A percentile compares a stretch with the other conserved stretches of the same genome.
These are phyloP conservation scores for Talaromyces amestolkiae DNA, from an alignment of 2,329 filamentous ascomycete species.

Conservation along the genomic window DNA sequence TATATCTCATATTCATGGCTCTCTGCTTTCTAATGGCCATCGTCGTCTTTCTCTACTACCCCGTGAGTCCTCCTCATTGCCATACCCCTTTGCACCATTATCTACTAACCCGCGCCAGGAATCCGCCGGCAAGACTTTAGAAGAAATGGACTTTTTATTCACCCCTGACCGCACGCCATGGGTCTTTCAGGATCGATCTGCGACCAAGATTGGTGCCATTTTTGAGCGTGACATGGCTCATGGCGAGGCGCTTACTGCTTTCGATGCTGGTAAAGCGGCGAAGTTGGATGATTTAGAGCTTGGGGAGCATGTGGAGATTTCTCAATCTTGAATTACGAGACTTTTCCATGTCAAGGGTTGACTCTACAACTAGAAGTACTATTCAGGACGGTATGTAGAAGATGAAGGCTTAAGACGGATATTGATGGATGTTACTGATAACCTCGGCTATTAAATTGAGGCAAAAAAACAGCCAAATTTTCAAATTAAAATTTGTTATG, in stretches of 20 bases:
- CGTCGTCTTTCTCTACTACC: conserved; percentile 26
- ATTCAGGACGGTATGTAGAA: background rate
- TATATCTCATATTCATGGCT: conserved; percentile 28
- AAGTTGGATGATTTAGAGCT: background rate
- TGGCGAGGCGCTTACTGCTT: conserved; percentile 29
- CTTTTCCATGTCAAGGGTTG: no score
- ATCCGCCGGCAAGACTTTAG: conserved; percentile 25
- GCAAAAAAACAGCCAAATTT: background rate
- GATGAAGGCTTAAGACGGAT: background rate
- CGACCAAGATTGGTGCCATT: conserved; percentile 25
- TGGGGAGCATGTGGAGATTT: background rate
- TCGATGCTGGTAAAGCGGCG: conserved; percentile 9
- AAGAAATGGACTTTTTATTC: conserved; percentile 27
- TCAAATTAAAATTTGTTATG: background rate
- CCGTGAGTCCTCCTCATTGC: conserved; percentile 17
- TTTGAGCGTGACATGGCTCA: conserved; percentile 27
- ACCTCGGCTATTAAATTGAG: background rate
- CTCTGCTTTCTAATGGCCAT: conserved; percentile 26
- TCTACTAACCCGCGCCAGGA: conserved; percentile 19
- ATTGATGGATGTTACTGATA: background rate
- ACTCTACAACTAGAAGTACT: no score
- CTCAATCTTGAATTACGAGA: background rate
- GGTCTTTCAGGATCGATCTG: conserved; percentile 24
- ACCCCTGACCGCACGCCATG: conserved; percentile 23
- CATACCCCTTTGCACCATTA: background rate